Evolutionary conservation across 768 basidiomycete species (phyloP).

Genomic region (Lentinula raphanica): DNA sequence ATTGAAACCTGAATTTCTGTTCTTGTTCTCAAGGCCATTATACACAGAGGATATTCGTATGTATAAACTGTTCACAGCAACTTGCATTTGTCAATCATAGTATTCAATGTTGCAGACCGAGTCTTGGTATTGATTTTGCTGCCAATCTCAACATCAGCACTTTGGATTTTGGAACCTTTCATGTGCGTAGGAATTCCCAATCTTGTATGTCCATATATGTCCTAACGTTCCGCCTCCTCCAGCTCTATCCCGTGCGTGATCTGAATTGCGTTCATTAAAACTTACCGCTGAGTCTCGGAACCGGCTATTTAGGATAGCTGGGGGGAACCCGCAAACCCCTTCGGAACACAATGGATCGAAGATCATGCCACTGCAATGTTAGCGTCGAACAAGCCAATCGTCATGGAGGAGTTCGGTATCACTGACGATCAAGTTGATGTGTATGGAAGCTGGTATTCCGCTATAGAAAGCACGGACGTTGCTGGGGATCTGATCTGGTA

Average conservation of each 20-base stretch:
- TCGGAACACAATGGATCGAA: constrained; percentile 58
- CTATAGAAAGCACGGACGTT: constrained; percentile 46
- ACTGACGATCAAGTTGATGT: constrained; percentile 34
- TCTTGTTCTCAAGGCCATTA: background rate
- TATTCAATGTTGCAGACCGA: background rate
- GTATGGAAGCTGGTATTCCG: constrained; percentile 39
- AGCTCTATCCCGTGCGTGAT: background rate
- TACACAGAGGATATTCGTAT: background rate
- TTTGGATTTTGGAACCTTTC: constrained; percentile 65
- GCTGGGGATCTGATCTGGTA: constrained; percentile 61
- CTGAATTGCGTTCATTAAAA: background rate
- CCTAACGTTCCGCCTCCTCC: background rate
- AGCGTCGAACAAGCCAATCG: constrained; percentile 51
- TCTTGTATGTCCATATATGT: background rate
- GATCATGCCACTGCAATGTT: constrained; percentile 53
- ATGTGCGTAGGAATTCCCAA: constrained; percentile 33
- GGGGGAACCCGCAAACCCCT: constrained; percentile 45
- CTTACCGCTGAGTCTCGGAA: background rate
- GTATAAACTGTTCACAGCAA: background rate
- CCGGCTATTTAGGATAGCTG: constrained; percentile 27
- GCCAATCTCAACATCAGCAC: constrained; percentile 50
- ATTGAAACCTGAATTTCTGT: background rate
- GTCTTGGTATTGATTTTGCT: constrained; percentile 53
- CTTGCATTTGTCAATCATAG: background rate
- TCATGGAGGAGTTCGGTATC: constrained; percentile 65